A percentile compares a stretch with the other conserved stretches of the same genome.
These are phyloP conservation scores for Candida rishiriensis DNA, from an alignment of 805 yeast species.

Conservation along the genomic window DNA sequence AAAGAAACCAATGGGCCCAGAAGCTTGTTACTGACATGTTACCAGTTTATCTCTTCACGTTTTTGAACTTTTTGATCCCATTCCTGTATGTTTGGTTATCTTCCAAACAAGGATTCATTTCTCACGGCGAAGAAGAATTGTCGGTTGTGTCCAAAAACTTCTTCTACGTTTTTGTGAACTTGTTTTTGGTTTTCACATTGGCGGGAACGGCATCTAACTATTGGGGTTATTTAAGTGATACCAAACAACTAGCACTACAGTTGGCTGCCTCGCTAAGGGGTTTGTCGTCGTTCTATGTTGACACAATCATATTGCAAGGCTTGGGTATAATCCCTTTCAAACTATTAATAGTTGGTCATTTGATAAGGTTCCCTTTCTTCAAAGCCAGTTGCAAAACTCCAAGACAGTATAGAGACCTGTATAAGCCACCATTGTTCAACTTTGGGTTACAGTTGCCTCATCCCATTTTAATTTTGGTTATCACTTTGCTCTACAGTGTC, in stretches of 20 bases:
- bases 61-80: slow-evolving; percentile 79
- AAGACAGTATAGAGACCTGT: slow-evolving; percentile 67
- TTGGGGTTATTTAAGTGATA: slow-evolving; percentile 80
- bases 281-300: slow-evolving; percentile 84
- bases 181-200: slow-evolving; percentile 89
- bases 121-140: slow-evolving; percentile 88
- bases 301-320: slow-evolving; percentile 75
- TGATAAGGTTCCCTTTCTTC: slow-evolving; percentile 69
- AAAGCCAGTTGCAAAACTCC: slow-evolving; percentile 70
- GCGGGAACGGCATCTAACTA: slow-evolving; percentile 86
- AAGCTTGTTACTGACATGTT: slow-evolving; percentile 80
- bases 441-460: slow-evolving; percentile 91
- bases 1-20: slow-evolving; percentile 64
- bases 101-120: slow-evolving; percentile 79
- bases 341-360: slow-evolving; percentile 72
- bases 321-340: slow-evolving; percentile 89
- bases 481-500: slow-evolving; percentile 82
- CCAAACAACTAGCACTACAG: slow-evolving; percentile 82
- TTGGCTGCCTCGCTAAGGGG: slow-evolving; percentile 78
- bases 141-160: slow-evolving; percentile 89
- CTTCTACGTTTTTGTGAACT: slow-evolving; percentile 88
- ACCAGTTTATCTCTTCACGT: slow-evolving; percentile 87
- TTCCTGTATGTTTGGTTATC: slow-evolving; percentile 82
- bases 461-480: slow-evolving; percentile 79
- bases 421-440: slow-evolving; percentile 87